Conservation (phyloP, 2,329 filamentous ascomycete species). For the Xylaria sp. region DNA sequence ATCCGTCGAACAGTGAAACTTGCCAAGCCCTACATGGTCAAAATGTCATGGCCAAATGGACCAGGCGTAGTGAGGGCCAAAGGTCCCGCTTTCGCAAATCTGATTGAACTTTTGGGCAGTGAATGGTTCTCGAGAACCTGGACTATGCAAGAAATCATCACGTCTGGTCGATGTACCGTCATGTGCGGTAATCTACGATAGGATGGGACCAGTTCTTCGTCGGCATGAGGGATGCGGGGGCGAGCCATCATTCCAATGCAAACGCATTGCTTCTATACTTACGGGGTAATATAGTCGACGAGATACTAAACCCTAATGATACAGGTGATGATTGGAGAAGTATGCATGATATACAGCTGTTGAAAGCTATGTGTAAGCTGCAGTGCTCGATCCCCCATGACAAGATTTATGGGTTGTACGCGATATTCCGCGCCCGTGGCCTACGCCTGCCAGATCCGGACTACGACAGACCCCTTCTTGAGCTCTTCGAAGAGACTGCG, state of each 20-base stretch:
- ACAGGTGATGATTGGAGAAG: neutral
- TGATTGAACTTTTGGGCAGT: conserved; percentile 12
- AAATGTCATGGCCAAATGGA: conserved; percentile 2
- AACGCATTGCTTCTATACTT: conserved; percentile 11
- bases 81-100: neutral
- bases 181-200: conserved; percentile 27
- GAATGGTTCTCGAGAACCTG: conserved; percentile 37
- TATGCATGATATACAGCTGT: conserved; percentile 19
- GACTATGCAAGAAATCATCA: conserved; percentile 37
- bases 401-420: conserved; percentile 27
- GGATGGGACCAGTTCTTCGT: conserved; percentile 24
- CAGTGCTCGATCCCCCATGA: conserved; percentile 19
- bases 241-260: neutral
- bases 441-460: conserved; percentile 27
- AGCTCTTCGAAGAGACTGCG: conserved; percentile 27
- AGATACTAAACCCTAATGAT: conserved; percentile 1
- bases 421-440: conserved; percentile 14
- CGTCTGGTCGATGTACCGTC: conserved; percentile 17
- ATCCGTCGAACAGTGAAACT: neutral
- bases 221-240: conserved; percentile 4
- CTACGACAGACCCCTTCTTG: conserved; percentile 16
- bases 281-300: neutral
- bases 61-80: conserved; percentile 1
- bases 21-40: neutral
- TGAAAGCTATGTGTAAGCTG: conserved; percentile 8